These are phyloP conservation scores for Candida coleopterorum DNA, from an alignment of 805 yeast genomes.

Conservation along the genomic window DNA sequence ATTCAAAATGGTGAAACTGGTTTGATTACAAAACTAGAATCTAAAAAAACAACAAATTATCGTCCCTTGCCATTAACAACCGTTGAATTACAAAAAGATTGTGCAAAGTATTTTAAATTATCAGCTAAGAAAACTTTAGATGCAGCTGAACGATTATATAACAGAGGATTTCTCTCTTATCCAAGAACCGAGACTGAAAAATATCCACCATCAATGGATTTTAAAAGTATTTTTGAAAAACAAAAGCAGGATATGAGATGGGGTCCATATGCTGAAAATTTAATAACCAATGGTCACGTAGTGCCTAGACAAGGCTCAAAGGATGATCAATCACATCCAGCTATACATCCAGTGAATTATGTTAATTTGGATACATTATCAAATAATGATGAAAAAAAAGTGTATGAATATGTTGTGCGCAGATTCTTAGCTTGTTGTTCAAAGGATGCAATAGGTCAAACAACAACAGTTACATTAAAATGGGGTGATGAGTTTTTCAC, in stretches of 20 bases:
- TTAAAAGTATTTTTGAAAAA: slow-evolving; percentile 52
- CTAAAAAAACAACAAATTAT: slow-evolving; percentile 67
- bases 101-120: slow-evolving; percentile 68
- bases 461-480: slow-evolving; percentile 53
- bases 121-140: slow-evolving; percentile 74
- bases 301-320: slow-evolving; percentile 76
- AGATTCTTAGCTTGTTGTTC: slow-evolving; percentile 91
- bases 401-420: slow-evolving; percentile 82
- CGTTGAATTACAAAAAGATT: slow-evolving; percentile 85
- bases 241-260: slow-evolving; percentile 56
- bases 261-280: slow-evolving; percentile 63
- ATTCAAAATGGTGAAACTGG: slow-evolving; percentile 44
- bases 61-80: slow-evolving; percentile 92
- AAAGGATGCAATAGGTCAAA: slow-evolving; percentile 77
- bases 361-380: slow-evolving; percentile 25
- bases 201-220: slow-evolving; percentile 74
- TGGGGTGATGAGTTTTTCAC: slow-evolving; percentile 80
- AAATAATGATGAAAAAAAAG: slow-evolving; percentile 50
- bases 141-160: slow-evolving; percentile 81
- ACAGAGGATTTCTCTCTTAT: slow-evolving; percentile 81
- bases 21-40: slow-evolving; percentile 43
- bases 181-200: slow-evolving; percentile 97
- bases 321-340: slow-evolving; percentile 97
- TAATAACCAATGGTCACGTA: slow-evolving; percentile 41
- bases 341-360: slow-evolving; percentile 81